A percentile compares a stretch with the other conserved stretches of the same genome.
Conservation (phyloP, 1,284 basidiomycete genomes). For the Macrocystidia cucumis region DNA sequence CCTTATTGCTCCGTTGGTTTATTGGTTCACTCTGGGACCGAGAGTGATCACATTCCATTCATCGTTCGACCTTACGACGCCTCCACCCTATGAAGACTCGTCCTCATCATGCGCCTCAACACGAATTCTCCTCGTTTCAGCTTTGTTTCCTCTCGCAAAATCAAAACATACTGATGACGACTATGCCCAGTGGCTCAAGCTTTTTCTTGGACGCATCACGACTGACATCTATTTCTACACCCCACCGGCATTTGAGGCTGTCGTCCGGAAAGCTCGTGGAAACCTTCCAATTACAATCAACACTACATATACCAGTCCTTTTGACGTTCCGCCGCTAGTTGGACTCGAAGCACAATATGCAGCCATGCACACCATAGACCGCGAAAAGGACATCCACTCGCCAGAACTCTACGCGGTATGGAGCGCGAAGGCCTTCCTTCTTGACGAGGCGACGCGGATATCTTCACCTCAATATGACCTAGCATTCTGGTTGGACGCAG, state of each 20-base stretch:
- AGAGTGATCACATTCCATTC: no score
- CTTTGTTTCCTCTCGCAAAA: constrained; percentile 40
- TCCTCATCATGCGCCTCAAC: constrained; percentile 1
- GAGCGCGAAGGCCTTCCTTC: constrained; percentile 44
- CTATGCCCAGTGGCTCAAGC: constrained; percentile 32
- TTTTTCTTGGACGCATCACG: constrained; percentile 31
- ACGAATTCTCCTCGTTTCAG: constrained; percentile 41
- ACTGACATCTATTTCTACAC: constrained; percentile 48
- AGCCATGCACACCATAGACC: constrained; percentile 33
- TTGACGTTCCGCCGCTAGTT: constrained; percentile 36
- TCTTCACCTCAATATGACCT: constrained; percentile 29
- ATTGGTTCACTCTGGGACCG: no score
- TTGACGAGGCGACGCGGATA: constrained; percentile 30
- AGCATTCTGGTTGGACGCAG: constrained; percentile 48
- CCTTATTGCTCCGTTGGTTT: no score
- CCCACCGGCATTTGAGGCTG: constrained; percentile 27
- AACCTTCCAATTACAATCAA: constrained; percentile 31
- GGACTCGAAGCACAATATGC: constrained; percentile 25
- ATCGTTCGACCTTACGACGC: no score
- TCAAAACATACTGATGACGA: constrained; percentile 40
- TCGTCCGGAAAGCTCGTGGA: constrained; percentile 22
- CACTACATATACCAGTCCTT: constrained; percentile 35
- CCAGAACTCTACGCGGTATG: constrained; percentile 45
- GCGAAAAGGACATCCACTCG: constrained; percentile 31
- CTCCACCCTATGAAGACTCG: no score